These are phyloP conservation scores for Manihot esculenta DNA, from an alignment of 441 rosid genomes.

Conservation along the genomic window DNA sequence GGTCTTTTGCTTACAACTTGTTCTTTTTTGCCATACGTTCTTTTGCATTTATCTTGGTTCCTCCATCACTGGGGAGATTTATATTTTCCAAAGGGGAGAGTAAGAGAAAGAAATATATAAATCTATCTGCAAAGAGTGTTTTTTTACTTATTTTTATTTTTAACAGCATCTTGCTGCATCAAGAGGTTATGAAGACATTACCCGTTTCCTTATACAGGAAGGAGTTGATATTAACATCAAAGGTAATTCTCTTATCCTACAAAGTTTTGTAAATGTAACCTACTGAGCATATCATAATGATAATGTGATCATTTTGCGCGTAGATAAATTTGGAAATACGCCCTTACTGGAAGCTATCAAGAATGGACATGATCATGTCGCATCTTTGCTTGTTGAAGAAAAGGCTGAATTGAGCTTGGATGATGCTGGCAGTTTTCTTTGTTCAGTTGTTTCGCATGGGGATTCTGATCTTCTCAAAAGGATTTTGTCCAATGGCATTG, in stretches of 20 bases:
- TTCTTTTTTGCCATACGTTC: not conserved
- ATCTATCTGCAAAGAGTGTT: constrained; percentile 9
- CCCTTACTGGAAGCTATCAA: constrained; percentile 87
- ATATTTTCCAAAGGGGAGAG: not conserved
- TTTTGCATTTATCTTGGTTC: not conserved
- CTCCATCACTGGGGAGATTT: not conserved
- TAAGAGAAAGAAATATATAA: not conserved
- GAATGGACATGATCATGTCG: constrained; percentile 63
- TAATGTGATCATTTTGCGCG: constrained; percentile 7
- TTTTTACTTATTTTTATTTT: constrained; percentile 28
- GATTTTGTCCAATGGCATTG: constrained; percentile 60
- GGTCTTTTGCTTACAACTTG: not conserved
- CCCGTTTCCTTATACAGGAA: constrained; percentile 60
- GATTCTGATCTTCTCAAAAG: constrained; percentile 76
- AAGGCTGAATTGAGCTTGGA: constrained; percentile 71
- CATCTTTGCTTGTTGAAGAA: constrained; percentile 58
- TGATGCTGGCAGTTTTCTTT: constrained; percentile 77
- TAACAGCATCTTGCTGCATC: constrained; percentile 89
- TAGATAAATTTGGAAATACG: constrained; percentile 88
- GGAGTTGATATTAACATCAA: constrained; percentile 59
- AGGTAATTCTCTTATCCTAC: constrained; percentile 45
- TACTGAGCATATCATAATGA: not conserved
- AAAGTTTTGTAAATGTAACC: not conserved
- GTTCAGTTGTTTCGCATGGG: constrained; percentile 64
- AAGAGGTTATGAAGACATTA: constrained; percentile 79